Conservation (phyloP, 2,329 filamentous ascomycete genomes). For the Pseudocercospora ulei region DNA sequence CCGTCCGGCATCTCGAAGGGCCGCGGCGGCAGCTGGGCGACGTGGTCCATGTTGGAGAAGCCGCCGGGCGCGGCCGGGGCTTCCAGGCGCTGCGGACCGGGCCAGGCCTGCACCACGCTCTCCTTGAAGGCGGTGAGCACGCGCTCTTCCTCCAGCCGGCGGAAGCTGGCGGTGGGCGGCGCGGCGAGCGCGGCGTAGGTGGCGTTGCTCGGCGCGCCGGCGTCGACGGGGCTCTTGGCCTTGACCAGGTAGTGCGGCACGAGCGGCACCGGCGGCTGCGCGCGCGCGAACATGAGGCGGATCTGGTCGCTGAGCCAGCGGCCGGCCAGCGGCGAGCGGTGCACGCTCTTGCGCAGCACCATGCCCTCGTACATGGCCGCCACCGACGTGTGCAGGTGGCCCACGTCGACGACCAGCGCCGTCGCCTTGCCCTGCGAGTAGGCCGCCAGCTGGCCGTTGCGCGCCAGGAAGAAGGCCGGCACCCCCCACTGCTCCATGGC, state of each 20-base stretch:
- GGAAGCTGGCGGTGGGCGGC: slow-evolving; percentile 59
- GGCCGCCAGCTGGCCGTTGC: slow-evolving; percentile 78
- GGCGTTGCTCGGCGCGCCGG: slow-evolving; percentile 67
- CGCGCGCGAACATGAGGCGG: slow-evolving; percentile 62
- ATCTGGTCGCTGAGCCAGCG: slow-evolving; percentile 86
- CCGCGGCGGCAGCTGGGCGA: slow-evolving; percentile 62
- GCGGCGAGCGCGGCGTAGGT: slow-evolving; percentile 60
- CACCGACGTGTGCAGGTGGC: slow-evolving; percentile 77
- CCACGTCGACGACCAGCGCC: slow-evolving; percentile 83
- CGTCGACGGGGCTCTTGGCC: slow-evolving; percentile 80
- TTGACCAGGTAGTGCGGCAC: slow-evolving; percentile 80
- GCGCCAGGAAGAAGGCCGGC: slow-evolving; percentile 86
- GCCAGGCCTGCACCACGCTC: slow-evolving; percentile 89
- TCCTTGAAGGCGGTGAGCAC: slow-evolving; percentile 96
- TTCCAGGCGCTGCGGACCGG: slow-evolving; percentile 60
- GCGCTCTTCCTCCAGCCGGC: slow-evolving; percentile 78
- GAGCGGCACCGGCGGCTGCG: slow-evolving; percentile 60
- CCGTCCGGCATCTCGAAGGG: slow-evolving; percentile 97
- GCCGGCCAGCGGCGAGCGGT: slow-evolving; percentile 75
- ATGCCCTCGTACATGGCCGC: slow-evolving; percentile 91
- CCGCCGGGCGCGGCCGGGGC: slow-evolving; percentile 40
- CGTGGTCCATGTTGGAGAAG: slow-evolving; percentile 61
- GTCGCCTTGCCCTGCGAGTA: slow-evolving; percentile 91
- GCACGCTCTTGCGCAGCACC: slow-evolving; percentile 73
- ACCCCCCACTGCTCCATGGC: slow-evolving; percentile 96